Percentiles rank a stretch among this genome's conserved stretches.
Evolutionary conservation across 2,329 filamentous ascomycete genomes (phyloP).

Genomic region (Drechslera avenae): DNA sequence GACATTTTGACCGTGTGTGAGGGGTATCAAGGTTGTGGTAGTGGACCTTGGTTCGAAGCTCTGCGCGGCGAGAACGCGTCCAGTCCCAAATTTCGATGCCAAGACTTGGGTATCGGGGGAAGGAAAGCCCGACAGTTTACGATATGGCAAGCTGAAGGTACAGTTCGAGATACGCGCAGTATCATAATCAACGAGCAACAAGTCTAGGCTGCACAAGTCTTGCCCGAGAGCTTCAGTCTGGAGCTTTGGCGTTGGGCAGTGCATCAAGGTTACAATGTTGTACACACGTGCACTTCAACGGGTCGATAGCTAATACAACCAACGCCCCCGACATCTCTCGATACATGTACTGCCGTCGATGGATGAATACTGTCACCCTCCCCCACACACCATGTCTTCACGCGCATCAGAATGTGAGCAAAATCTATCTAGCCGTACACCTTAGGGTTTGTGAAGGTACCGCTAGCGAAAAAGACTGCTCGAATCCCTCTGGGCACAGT

Average conservation of each 20-base stretch:
- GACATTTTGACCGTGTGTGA: conserved; percentile 69
- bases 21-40: conserved; percentile 39
- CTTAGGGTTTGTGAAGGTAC: conserved; percentile 78
- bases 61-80: conserved; percentile 36
- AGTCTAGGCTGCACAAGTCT: too few species aligned
- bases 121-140: conserved; percentile 14
- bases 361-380: too few species aligned
- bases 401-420: conserved; percentile 68
- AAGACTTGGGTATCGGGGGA: conserved; percentile 19
- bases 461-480: conserved; percentile 98
- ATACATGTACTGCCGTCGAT: too few species aligned
- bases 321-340: too few species aligned
- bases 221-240: too few species aligned
- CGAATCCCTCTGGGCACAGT: conserved; percentile 78
- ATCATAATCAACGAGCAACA: neutral
- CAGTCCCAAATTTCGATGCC: conserved; percentile 23
- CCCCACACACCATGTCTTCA: neutral
- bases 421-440: conserved; percentile 96
- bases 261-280: too few species aligned
- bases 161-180: neutral
- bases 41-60: conserved; percentile 24
- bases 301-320: too few species aligned
- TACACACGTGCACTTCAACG: too few species aligned
- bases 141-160: neutral
- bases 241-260: too few species aligned